Conservation (phyloP, 176 grass and related monocot species). For the Pharus latifolius region DNA sequence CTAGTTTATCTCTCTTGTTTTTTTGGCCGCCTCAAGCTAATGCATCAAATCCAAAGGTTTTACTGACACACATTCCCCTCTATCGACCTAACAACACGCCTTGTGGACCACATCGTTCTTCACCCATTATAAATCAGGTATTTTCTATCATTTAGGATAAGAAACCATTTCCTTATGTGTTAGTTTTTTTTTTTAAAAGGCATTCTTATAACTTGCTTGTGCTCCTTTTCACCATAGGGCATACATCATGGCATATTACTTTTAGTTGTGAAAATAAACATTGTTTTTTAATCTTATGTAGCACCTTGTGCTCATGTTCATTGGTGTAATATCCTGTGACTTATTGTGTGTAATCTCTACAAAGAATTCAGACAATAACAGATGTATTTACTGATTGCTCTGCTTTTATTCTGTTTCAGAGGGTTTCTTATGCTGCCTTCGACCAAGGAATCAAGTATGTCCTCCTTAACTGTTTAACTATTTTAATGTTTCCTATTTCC, state of each 20-base stretch:
- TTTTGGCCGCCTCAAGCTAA: no score
- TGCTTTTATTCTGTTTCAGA: slow-evolving; percentile 57
- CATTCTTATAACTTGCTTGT: background rate
- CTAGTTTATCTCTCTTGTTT: slow-evolving; percentile 18
- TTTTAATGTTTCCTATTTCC: background rate
- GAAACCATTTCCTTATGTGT: slow-evolving; percentile 6
- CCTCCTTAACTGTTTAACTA: slow-evolving; percentile 1
- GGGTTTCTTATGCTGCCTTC: slow-evolving; percentile 42
- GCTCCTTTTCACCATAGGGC: background rate
- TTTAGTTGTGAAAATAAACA: background rate
- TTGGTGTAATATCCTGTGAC: background rate
- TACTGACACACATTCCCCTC: slow-evolving; percentile 90
- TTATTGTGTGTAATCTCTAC: background rate
- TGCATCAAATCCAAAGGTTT: slow-evolving; percentile 58
- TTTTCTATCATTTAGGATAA: background rate
- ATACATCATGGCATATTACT: background rate
- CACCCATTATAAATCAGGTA: slow-evolving; percentile 92
- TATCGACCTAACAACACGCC: slow-evolving; percentile 66
- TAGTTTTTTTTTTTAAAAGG: background rate
- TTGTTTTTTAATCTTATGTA: slow-evolving; percentile 1
- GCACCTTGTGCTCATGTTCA: background rate
- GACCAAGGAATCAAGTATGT: slow-evolving; percentile 65
- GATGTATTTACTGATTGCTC: slow-evolving; percentile 10
- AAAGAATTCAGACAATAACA: background rate
- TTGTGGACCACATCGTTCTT: slow-evolving; percentile 82